Percentiles rank a stretch among this genome's conserved stretches.
Conservation (phyloP, 805 yeast species). For the Naumovozyma dairenensis region DNA sequence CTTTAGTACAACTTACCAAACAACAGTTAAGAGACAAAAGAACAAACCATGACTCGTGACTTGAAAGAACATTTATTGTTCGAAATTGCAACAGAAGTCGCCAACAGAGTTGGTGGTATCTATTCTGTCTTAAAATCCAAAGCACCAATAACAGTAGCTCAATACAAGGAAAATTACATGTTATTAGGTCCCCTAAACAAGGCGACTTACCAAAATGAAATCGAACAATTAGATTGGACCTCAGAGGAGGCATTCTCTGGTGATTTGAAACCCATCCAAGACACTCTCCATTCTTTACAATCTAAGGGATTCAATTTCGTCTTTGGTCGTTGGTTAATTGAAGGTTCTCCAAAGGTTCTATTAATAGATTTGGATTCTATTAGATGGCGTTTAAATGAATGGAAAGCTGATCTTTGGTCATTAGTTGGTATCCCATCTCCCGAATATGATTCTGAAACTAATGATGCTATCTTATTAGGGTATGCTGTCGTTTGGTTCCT, state of each 20-base stretch:
- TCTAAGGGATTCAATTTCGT: slow-evolving; percentile 71
- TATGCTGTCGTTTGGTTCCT: slow-evolving; percentile 94
- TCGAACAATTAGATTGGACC: slow-evolving; percentile 58
- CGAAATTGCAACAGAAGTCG: slow-evolving; percentile 95
- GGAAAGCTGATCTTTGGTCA: slow-evolving; percentile 92
- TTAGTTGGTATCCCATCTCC: slow-evolving; percentile 91
- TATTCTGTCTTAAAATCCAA: slow-evolving; percentile 93
- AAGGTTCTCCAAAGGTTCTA: slow-evolving; percentile 91
- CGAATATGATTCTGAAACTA: slow-evolving; percentile 75
- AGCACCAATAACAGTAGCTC: slow-evolving; percentile 93
- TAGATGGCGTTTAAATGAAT: slow-evolving; percentile 60
- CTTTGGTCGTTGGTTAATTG: slow-evolving; percentile 94
- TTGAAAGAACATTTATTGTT: slow-evolving; percentile 78
- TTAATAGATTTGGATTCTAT: slow-evolving; percentile 82
- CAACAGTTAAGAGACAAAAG: no score
- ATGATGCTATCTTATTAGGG: slow-evolving; percentile 87
- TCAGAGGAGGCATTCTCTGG: slow-evolving; percentile 33
- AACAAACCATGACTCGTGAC: slow-evolving; percentile 72
- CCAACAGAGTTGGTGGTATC: slow-evolving; percentile 95
- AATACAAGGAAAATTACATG: slow-evolving; percentile 78
- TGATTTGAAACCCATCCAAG: slow-evolving; percentile 22
- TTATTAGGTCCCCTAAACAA: slow-evolving; percentile 79
- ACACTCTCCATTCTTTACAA: slow-evolving; percentile 66
- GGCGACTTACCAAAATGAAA: slow-evolving; percentile 66
- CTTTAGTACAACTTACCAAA: no score